Conservation (phyloP, 768 basidiomycete genomes). For the Sarcomyxa edulis region DNA sequence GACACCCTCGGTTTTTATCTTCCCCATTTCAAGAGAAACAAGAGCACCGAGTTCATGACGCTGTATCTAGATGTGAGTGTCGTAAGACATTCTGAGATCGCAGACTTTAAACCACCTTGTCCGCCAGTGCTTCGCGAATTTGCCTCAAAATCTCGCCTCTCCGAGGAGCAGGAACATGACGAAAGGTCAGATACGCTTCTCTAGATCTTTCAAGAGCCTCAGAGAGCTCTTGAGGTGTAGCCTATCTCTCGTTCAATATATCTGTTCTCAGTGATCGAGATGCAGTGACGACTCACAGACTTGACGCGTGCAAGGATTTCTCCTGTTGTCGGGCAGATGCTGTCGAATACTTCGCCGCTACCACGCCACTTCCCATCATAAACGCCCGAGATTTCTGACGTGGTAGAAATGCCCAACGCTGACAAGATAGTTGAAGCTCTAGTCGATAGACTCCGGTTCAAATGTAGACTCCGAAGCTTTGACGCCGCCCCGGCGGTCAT, state of each 20-base stretch:
- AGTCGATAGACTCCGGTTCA: constrained; percentile 51
- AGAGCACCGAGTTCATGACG: constrained; percentile 76
- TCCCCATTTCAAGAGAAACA: constrained; percentile 86
- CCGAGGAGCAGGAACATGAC: constrained; percentile 78
- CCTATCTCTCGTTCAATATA: constrained; percentile 30
- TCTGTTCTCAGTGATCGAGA: neutral
- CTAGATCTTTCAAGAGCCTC: constrained; percentile 61
- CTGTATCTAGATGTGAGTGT: too few relatives aligned
- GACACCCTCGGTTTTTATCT: constrained; percentile 85
- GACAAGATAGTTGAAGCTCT: constrained; percentile 67
- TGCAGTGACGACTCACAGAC: constrained; percentile 41
- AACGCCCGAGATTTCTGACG: constrained; percentile 63
- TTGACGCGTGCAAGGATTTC: constrained; percentile 74
- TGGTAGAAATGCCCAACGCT: constrained; percentile 54
- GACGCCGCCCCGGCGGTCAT: too few relatives aligned
- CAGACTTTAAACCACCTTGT: constrained; percentile 47
- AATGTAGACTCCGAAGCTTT: neutral
- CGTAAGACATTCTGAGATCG: neutral
- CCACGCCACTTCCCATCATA: constrained; percentile 84
- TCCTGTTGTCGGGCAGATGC: constrained; percentile 82
- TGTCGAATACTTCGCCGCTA: constrained; percentile 62
- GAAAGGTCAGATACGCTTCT: constrained; percentile 68
- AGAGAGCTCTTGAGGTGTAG: constrained; percentile 69
- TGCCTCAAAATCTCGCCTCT: constrained; percentile 87
- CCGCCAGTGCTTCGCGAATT: constrained; percentile 74